Percentiles rank a stretch among this genome's conserved stretches.
Evolutionary conservation across 108 stramenopile species (phyloP).

Genomic region (Skeletonema grethae): DNA sequence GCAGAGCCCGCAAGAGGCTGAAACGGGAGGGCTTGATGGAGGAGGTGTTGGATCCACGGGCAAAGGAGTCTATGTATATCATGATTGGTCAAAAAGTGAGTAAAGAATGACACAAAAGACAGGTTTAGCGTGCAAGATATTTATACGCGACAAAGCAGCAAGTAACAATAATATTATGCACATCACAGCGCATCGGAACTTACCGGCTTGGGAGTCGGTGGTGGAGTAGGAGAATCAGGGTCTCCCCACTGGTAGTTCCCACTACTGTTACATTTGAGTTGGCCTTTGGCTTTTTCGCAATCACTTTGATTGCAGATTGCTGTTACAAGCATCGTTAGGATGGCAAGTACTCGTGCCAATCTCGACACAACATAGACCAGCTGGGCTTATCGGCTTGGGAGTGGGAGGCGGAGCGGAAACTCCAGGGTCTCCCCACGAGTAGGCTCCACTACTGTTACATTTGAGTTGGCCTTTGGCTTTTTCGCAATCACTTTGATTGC

Average conservation of each 20-base stretch:
- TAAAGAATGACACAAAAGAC: neutral
- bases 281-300: neutral
- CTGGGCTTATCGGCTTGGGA: no score
- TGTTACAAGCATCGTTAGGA: neutral
- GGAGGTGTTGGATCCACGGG: neutral
- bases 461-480: neutral
- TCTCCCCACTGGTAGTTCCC: neutral
- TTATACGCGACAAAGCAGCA: neutral
- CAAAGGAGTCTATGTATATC: neutral
- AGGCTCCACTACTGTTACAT: neutral
- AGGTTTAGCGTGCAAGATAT: neutral
- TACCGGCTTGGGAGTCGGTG: neutral
- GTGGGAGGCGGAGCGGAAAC: neutral
- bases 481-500: neutral
- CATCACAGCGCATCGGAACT: neutral
- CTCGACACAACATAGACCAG: no score
- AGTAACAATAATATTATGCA: neutral
- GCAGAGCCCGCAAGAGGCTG: neutral
- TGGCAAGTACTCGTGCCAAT: no score
- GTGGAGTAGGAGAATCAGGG: neutral
- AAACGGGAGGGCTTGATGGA: neutral
- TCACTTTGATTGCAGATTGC: neutral
- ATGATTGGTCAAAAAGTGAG: neutral
- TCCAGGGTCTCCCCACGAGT: neutral
- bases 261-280: neutral